Percentiles rank a stretch among this genome's conserved stretches.
phyloP scores from a whole-genome alignment of 2,329 filamentous ascomycete genomes.

The Phyllosticta citribraziliensis region DNA sequence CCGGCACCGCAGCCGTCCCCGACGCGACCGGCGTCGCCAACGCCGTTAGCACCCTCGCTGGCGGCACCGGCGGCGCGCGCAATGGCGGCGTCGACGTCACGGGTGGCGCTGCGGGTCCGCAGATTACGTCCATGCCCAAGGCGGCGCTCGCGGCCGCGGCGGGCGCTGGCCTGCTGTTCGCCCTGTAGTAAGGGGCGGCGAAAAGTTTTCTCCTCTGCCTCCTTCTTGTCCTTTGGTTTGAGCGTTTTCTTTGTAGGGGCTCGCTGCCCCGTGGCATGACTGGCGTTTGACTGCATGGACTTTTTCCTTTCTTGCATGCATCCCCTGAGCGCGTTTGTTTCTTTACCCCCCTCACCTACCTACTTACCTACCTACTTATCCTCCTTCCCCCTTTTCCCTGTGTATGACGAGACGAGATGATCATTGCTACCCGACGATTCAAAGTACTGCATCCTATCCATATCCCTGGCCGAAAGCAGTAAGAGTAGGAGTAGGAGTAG shows the following conservation, averaged over 20 bases:
- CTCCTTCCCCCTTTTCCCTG: no score
- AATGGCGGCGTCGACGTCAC: slow-evolving; percentile 22
- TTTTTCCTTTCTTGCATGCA: not conserved
- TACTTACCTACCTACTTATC: not conserved
- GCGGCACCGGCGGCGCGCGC: slow-evolving; percentile 36
- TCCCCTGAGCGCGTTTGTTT: not conserved
- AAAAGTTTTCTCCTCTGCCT: not conserved
- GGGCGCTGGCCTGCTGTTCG: slow-evolving; percentile 9
- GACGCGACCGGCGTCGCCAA: slow-evolving; percentile 42
- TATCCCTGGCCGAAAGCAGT: no score
- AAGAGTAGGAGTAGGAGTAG: no score
- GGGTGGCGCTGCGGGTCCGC: slow-evolving; percentile 9
- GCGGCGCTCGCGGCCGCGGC: not conserved
- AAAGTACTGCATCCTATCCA: no score
- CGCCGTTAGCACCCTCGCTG: slow-evolving; percentile 39
- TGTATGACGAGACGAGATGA: no score
- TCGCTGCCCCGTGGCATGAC: not conserved
- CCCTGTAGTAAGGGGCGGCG: not conserved
- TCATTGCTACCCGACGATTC: no score
- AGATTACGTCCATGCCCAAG: slow-evolving; percentile 12
- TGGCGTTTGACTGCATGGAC: not conserved
- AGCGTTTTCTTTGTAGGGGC: not conserved
- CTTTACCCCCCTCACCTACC: no score
- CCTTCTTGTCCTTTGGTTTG: not conserved
- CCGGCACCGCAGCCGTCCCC: slow-evolving; percentile 40